Percentiles rank a stretch among this genome's conserved stretches.
Evolutionary conservation across 441 rosid species (phyloP).

Genomic region (Pelargonium myrrhifolium): DNA sequence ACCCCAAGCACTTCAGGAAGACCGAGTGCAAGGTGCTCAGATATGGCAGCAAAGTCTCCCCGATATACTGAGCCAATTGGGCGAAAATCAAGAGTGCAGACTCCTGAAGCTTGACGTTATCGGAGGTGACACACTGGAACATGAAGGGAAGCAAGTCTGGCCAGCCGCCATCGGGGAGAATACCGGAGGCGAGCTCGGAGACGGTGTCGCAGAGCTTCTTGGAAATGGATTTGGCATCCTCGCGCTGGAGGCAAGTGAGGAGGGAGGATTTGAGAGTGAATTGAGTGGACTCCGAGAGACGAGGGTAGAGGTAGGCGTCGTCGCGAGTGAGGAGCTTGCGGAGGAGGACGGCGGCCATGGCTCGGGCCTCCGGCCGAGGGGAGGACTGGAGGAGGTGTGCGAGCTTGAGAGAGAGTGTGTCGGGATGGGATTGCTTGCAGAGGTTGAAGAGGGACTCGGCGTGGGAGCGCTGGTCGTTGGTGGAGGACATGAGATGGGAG

Average conservation of each 20-base stretch:
- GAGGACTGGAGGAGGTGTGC: constrained; percentile 30
- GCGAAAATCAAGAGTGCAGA: constrained; percentile 42
- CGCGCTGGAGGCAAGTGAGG: constrained; percentile 32
- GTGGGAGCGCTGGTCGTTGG: constrained; percentile 41
- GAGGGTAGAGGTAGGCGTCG: constrained; percentile 27
- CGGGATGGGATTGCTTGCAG: constrained; percentile 38
- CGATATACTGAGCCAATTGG: constrained; percentile 40
- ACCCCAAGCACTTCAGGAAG: constrained; percentile 28
- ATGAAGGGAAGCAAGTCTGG: constrained; percentile 43
- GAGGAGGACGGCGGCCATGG: constrained; percentile 41
- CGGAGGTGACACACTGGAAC: constrained; percentile 38
- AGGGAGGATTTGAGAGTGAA: constrained; percentile 31
- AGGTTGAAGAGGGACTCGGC: constrained; percentile 42
- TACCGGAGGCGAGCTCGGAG: constrained; percentile 40
- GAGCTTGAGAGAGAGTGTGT: constrained; percentile 34
- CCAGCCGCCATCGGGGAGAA: constrained; percentile 36
- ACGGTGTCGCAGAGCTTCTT: constrained; percentile 43
- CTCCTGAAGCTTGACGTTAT: constrained; percentile 31
- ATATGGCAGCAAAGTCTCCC: constrained; percentile 32
- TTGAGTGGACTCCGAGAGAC: constrained; percentile 31
- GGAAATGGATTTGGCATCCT: constrained; percentile 27
- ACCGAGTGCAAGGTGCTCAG: constrained; percentile 31
- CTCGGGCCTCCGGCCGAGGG: constrained; percentile 27
- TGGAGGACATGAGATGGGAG: constrained; percentile 43
- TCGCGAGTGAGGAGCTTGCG: constrained; percentile 37